Percentiles rank a stretch among this genome's conserved stretches.
Evolutionary conservation across 495 filamentous ascomycete species (phyloP).

Genomic region (Pseudevernia furfuracea): DNA sequence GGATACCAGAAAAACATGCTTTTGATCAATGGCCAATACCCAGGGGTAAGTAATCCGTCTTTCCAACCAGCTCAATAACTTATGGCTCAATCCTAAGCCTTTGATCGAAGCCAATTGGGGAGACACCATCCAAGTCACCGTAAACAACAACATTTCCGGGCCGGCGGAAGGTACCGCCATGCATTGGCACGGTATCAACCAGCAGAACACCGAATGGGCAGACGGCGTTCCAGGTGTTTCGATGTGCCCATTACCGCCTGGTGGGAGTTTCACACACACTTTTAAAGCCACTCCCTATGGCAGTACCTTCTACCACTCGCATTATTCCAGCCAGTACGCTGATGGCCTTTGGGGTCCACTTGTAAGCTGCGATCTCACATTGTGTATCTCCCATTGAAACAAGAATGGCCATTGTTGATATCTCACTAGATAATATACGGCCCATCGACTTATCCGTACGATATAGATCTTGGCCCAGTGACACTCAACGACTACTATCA

Average conservation of each 20-base stretch:
- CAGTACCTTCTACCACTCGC: conserved; percentile 43
- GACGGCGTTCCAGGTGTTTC: conserved; percentile 45
- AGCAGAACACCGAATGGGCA: conserved; percentile 31
- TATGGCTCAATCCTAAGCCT: conserved; percentile 31
- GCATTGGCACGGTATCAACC: conserved; percentile 45
- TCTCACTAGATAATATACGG: conserved; percentile 36
- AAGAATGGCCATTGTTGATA: not conserved
- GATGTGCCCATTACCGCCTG: conserved; percentile 48
- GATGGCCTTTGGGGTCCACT: conserved; percentile 47
- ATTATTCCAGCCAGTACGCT: conserved; percentile 40
- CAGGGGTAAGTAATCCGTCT: conserved; percentile 11
- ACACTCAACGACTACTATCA: conserved; percentile 39
- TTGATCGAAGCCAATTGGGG: conserved; percentile 55
- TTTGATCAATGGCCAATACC: conserved; percentile 33
- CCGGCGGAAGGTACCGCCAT: conserved; percentile 37
- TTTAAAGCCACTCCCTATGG: conserved; percentile 38
- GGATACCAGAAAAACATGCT: conserved; percentile 37
- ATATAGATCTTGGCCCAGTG: conserved; percentile 50
- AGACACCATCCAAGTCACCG: conserved; percentile 49
- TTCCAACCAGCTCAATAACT: not conserved
- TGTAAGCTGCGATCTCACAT: conserved; percentile 35
- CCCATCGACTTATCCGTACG: conserved; percentile 47
- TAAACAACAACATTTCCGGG: conserved; percentile 42
- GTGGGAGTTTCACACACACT: conserved; percentile 31
- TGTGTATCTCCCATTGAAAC: not conserved